Conservation (phyloP, 2,329 filamentous ascomycete species). For the Fusarium algeriense region DNA sequence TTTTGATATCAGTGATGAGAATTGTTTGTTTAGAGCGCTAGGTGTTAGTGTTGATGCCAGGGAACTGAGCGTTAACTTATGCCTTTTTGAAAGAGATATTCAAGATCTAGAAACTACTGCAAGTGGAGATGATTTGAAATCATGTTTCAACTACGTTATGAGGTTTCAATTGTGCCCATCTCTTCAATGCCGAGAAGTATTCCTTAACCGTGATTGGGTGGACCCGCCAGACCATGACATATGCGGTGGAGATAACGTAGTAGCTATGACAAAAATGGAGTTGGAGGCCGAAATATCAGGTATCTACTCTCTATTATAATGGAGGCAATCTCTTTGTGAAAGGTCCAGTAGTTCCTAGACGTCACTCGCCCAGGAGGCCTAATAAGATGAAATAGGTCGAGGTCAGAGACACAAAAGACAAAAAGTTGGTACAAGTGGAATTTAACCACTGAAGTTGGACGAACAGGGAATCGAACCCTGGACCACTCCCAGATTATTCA, state of each 20-base stretch:
- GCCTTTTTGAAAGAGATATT: not conserved
- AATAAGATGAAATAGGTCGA: no score
- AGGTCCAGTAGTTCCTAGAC: not conserved
- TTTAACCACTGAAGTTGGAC: conserved; percentile 1
- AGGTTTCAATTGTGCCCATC: not conserved
- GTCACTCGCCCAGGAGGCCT: no score
- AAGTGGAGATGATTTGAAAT: conserved; percentile 14
- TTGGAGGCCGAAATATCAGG: not conserved
- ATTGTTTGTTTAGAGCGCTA: no score
- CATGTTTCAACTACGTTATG: conserved; percentile 2
- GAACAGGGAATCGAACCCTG: conserved; percentile 19
- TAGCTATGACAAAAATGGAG: not conserved
- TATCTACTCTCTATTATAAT: not conserved
- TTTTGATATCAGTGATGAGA: not conserved
- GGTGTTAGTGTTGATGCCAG: no score
- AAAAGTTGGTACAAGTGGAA: not conserved
- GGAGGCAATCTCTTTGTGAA: not conserved
- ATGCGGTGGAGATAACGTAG: not conserved
- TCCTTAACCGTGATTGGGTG: not conserved
- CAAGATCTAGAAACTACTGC: not conserved
- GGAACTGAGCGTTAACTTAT: not conserved
- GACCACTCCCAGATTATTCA: conserved; percentile 12
- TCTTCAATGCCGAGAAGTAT: not conserved
- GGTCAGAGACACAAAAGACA: accelerated
- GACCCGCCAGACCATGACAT: not conserved